Base-by-base conservation (phyloP, 177 flowering plant species). In the Tripterygium wilfordii region DNA sequence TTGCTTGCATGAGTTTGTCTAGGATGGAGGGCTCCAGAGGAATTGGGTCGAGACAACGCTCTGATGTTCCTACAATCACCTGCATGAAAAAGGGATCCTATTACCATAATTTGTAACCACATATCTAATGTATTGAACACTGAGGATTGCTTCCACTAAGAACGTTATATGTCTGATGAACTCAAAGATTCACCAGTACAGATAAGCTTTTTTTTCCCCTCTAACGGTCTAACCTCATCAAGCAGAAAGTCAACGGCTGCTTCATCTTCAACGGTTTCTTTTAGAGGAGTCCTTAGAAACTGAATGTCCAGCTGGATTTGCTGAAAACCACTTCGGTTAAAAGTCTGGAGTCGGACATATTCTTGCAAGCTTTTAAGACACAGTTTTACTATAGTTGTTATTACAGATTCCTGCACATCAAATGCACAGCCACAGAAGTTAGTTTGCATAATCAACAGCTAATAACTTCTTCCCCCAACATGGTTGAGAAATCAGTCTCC, bases 181-280 rank as follows among this genome's bases (percentile, higher is more conserved):
- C n/a, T n/a, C n/a, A n/a, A n/a, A n/a, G n/a, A n/a, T n/a, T n/a
- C n/a, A n/a, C n/a, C n/a, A n/a, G n/a, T n/a, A n/a, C n/a, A n/a
- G n/a, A n/a, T n/a, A n/a, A n/a, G n/a, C n/a, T n/a, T n/a, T n/a
- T n/a, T n/a, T n/a, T n/a, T n/a, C n/a, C n/a, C n/a, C n/a, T n/a
- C n/a, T n/a, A n/a, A n/a, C n/a, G n/a, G n/a, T n/a, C n/a, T 58
- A 61, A 90, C 99, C 90, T 94, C 99, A 61, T 94, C 99, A 25
- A 94, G 76, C 62, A 94, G 60, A 63, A 94, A 85, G 67, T 83
- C 99, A 39, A 85, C 63, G 36, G 82, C 83, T 30, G 88, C 96
- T 68, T 83, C 96, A 69, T 94, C 97, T 57, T 90, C 96, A 41
- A 62, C 77, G 27, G 49, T 61, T 50, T 85, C 95, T 64, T 80